These are phyloP conservation scores for Capsicum chinense DNA, from an alignment of 257 asterid species.

Conservation along the genomic window DNA sequence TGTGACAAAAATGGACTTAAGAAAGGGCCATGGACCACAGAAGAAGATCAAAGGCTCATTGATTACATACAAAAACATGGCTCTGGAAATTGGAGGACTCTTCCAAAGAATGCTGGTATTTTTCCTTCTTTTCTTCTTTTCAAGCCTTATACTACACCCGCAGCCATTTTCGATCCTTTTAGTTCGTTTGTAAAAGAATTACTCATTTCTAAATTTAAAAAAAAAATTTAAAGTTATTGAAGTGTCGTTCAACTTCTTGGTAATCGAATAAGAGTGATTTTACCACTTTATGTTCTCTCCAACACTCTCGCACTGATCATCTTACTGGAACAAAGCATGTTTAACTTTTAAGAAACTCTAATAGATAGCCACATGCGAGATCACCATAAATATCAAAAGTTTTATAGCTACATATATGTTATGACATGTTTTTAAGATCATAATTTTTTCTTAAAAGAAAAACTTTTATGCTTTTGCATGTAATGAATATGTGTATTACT, in stretches of 20 bases:
- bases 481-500: too few relatives aligned
- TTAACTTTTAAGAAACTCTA: too few relatives aligned
- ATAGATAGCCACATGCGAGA: too few relatives aligned
- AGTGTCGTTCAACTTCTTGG: not conserved
- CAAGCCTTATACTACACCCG: too few relatives aligned
- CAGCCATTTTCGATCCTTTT: not conserved
- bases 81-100: slow-evolving; percentile 82
- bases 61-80: slow-evolving; percentile 68
- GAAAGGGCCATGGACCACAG: slow-evolving; percentile 88
- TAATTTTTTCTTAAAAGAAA: not conserved
- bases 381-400: not conserved
- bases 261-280: not conserved
- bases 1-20: slow-evolving; percentile 80
- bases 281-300: not conserved
- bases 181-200: not conserved
- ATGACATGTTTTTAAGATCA: too few relatives aligned
- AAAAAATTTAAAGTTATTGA: not conserved
- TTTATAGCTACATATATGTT: too few relatives aligned
- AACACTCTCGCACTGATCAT: not conserved
- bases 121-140: not conserved
- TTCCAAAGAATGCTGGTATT: slow-evolving; percentile 76
- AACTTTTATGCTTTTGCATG: too few relatives aligned
- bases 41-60: slow-evolving; percentile 75
- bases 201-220: not conserved
- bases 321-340: too few relatives aligned